Percentiles rank a stretch among this genome's conserved stretches.
Conservation (phyloP, 768 basidiomycete species). For the Tricholoma hemisulphureum region DNA sequence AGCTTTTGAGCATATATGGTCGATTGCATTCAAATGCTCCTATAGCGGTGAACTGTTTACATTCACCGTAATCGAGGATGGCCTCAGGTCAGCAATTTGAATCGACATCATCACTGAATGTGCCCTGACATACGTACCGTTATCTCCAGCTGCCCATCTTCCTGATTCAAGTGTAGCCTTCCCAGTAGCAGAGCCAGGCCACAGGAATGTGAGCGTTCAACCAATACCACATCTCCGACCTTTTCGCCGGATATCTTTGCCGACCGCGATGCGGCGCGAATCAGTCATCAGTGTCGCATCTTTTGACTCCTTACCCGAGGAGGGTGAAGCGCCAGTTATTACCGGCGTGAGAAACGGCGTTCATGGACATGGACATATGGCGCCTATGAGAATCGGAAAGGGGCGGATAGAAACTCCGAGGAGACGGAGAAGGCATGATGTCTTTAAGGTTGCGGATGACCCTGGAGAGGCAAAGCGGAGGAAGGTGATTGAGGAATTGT, state of each 20-base stretch:
- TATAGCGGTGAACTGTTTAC: neutral
- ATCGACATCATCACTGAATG: neutral
- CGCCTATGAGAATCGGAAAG: slow-evolving; percentile 23
- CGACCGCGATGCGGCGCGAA: slow-evolving; percentile 53
- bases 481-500: slow-evolving; percentile 78
- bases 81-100: slow-evolving; percentile 2
- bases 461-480: slow-evolving; percentile 54
- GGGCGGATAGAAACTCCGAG: slow-evolving; percentile 38
- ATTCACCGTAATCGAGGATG: neutral
- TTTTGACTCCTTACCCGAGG: slow-evolving; percentile 68
- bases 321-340: slow-evolving; percentile 35
- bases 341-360: slow-evolving; percentile 16
- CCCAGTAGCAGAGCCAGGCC: slow-evolving; percentile 23
- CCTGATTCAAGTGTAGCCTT: slow-evolving; percentile 23
- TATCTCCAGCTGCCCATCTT: slow-evolving; percentile 6
- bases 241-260: slow-evolving; percentile 62
- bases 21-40: neutral
- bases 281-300: slow-evolving; percentile 73
- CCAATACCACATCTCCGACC: slow-evolving; percentile 35
- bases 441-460: slow-evolving; percentile 44
- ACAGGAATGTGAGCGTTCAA: slow-evolving; percentile 14
- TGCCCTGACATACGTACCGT: neutral
- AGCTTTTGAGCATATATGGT: no score
- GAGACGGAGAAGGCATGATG: slow-evolving; percentile 35
- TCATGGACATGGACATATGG: slow-evolving; percentile 2